A percentile compares a stretch with the other conserved stretches of the same genome.
phyloP scores from a whole-genome alignment of 1,139 yeast species.

The Ogataea hybrid region DNA sequence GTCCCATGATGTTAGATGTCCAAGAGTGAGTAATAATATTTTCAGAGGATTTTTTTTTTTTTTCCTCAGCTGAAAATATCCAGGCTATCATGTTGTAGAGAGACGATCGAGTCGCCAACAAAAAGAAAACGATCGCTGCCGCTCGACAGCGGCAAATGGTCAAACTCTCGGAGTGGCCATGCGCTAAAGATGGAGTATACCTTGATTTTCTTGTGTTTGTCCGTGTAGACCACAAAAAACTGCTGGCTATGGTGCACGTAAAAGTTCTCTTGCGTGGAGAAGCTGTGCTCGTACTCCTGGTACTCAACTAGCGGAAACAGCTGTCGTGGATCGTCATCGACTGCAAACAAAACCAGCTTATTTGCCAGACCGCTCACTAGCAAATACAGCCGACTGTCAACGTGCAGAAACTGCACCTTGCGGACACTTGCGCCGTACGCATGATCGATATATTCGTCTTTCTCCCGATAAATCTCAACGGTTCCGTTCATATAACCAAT shows the following conservation, averaged over 20 bases:
- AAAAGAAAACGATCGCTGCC: slow-evolving; percentile 8
- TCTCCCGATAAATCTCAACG: background rate
- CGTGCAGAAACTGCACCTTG: slow-evolving; percentile 6
- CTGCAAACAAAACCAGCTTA: slow-evolving; percentile 4
- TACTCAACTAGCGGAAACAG: slow-evolving; percentile 6
- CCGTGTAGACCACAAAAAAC: slow-evolving; percentile 13
- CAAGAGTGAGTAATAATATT: background rate
- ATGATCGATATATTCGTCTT: background rate
- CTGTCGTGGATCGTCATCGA: background rate
- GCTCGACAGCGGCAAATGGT: slow-evolving; percentile 1
- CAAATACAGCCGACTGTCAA: slow-evolving; percentile 1
- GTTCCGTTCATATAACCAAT: slow-evolving; percentile 8
- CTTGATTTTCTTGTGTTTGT: slow-evolving; percentile 4
- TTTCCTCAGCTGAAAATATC: slow-evolving; percentile 2
- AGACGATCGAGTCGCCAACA: slow-evolving; percentile 5
- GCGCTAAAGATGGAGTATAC: slow-evolving; percentile 11
- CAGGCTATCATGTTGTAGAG: slow-evolving; percentile 7
- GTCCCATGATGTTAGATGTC: slow-evolving; percentile 17
- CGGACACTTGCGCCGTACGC: slow-evolving; percentile 10
- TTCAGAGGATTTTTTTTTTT: slow-evolving; percentile 1
- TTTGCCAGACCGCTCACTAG: slow-evolving; percentile 14
- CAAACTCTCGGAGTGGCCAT: slow-evolving; percentile 3
- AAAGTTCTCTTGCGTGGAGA: slow-evolving; percentile 9
- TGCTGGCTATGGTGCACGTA: slow-evolving; percentile 7
- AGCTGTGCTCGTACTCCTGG: slow-evolving; percentile 7